Evolutionary conservation across 2,329 filamentous ascomycete species (phyloP).

Genomic region (Exophiala spinifera): DNA sequence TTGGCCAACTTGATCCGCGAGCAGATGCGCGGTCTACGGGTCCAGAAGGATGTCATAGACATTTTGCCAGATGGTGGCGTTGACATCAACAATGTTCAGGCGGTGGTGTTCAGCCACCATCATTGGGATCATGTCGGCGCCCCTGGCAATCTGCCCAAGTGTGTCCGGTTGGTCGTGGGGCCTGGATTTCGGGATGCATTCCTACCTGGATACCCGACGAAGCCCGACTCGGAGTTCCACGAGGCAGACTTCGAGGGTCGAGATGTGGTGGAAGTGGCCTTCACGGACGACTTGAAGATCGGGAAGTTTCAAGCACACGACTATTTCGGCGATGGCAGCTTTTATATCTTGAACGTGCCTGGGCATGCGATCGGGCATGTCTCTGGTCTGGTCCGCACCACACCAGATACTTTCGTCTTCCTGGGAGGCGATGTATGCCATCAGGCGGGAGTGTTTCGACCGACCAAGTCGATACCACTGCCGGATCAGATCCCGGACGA

Average conservation of each 20-base stretch:
- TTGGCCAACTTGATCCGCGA: conserved; percentile 10
- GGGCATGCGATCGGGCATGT: conserved; percentile 50
- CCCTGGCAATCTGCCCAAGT: conserved; percentile 31
- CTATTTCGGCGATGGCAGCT: conserved; percentile 39
- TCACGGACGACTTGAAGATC: conserved; percentile 21
- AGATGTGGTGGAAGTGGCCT: conserved; percentile 24
- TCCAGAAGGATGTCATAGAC: conserved; percentile 29
- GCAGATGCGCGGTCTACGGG: conserved; percentile 14
- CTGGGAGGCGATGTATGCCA: conserved; percentile 52
- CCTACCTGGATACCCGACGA: conserved; percentile 47
- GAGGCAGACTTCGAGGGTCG: conserved; percentile 37
- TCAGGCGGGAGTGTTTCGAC: conserved; percentile 36
- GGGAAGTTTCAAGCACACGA: conserved; percentile 42
- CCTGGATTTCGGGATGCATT: conserved; percentile 49
- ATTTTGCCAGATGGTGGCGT: conserved; percentile 28
- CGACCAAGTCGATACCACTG: conserved; percentile 30
- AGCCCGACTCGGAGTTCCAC: conserved; percentile 31
- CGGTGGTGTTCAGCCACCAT: conserved; percentile 38
- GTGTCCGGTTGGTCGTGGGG: conserved; percentile 52
- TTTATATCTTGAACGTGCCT: conserved; percentile 45
- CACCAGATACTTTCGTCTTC: conserved; percentile 42
- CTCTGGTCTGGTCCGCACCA: conserved; percentile 47
- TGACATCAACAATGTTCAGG: conserved; percentile 36
- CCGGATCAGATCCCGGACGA: conserved; percentile 19
- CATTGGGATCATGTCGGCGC: conserved; percentile 50